Evolutionary conservation across 805 yeast genomes (phyloP).

Genomic region (Pichia californica): DNA sequence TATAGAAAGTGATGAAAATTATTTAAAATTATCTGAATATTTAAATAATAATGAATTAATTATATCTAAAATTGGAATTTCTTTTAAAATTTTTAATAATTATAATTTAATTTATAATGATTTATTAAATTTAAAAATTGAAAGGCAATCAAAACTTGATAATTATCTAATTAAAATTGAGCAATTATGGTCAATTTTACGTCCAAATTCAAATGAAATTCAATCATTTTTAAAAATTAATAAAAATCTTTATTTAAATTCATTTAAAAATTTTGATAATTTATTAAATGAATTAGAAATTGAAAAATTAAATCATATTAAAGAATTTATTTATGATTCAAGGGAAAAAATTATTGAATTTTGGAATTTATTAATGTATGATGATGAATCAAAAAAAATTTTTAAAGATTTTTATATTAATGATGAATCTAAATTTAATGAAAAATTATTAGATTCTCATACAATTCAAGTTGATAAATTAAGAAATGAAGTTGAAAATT

Average conservation of each 20-base stretch:
- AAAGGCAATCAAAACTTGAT: conserved; percentile 34
- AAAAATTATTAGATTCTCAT: conserved; percentile 53
- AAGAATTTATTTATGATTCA: conserved; percentile 58
- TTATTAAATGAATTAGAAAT: conserved; percentile 54
- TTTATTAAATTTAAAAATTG: conserved; percentile 28
- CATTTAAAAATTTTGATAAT: conserved; percentile 43
- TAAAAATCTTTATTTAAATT: conserved; percentile 38
- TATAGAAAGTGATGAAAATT: conserved; percentile 5
- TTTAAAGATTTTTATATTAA: conserved; percentile 39
- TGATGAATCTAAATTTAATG: conserved; percentile 42
- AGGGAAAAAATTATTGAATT: conserved; percentile 50
- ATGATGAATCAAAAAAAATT: conserved; percentile 40
- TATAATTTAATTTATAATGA: conserved; percentile 11
- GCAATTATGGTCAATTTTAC: conserved; percentile 40
- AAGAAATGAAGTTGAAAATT: conserved; percentile 40
- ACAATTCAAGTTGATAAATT: conserved; percentile 55
- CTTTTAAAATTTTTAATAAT: conserved; percentile 11
- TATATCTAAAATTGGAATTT: conserved; percentile 21
- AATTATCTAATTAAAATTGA: conserved; percentile 29
- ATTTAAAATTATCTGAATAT: conserved; percentile 4
- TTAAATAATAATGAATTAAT: conserved; percentile 16
- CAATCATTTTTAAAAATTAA: conserved; percentile 36
- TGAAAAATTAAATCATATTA: conserved; percentile 58
- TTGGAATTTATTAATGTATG: conserved; percentile 59
- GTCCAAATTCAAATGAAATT: conserved; percentile 27